A percentile compares a stretch with the other conserved stretches of the same genome.
Conservation (phyloP, 352 stramenopile species). For the Globisporangium abappressorium region DNA sequence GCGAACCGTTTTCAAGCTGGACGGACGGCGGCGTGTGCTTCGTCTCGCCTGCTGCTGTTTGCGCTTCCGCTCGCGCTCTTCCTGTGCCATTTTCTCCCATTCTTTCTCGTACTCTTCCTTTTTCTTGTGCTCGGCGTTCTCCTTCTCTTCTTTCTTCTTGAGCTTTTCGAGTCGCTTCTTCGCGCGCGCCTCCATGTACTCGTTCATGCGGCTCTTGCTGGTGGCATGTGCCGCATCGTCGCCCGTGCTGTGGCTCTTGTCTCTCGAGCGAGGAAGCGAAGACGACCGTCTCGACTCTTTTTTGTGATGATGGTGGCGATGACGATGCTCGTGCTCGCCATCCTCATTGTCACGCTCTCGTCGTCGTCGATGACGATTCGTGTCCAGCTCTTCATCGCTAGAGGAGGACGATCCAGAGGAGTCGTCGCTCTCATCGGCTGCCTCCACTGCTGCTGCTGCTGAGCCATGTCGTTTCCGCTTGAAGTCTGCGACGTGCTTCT, state of each 20-base stretch:
- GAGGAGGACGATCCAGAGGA: constrained; percentile 13
- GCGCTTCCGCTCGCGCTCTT: constrained; percentile 77
- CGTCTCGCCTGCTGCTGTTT: constrained; percentile 77
- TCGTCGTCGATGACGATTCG: constrained; percentile 16
- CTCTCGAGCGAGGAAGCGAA: constrained; percentile 32
- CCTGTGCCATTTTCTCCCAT: constrained; percentile 87
- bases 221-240: constrained; percentile 18
- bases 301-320: constrained; percentile 22
- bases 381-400: constrained; percentile 14
- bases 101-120: constrained; percentile 87
- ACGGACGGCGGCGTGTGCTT: constrained; percentile 60
- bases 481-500: constrained; percentile 13
- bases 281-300: constrained; percentile 27
- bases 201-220: constrained; percentile 84
- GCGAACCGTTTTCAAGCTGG: constrained; percentile 80
- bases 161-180: constrained; percentile 78
- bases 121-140: constrained; percentile 70
- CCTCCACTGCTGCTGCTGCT: neutral
- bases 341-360: constrained; percentile 23
- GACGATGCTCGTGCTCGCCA: constrained; percentile 5
- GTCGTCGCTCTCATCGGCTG: constrained; percentile 9
- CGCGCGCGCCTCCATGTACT: constrained; percentile 84
- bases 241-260: constrained; percentile 42
- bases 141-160: constrained; percentile 69
- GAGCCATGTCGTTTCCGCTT: constrained; percentile 20